Evolutionary conservation across 805 yeast species (phyloP), one percentile per base, ranked within the genome.

Genomic region (Sugiyamaella marilandica): DNA sequence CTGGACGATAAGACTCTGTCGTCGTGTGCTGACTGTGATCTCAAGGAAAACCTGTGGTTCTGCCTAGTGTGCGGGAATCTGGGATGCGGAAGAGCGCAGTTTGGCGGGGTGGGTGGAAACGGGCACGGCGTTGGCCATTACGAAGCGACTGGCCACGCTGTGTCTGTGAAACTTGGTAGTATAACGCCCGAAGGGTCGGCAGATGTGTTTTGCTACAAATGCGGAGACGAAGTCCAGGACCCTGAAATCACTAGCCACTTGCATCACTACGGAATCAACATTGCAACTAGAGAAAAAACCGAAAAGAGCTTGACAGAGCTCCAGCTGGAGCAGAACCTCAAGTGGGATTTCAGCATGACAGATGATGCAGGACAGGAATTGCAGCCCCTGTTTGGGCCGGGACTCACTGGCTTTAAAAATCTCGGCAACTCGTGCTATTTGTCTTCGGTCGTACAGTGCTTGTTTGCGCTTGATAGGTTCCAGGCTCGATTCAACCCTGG

Each of bases 81-180:
- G 10, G 97, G 97, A 3, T 94, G 99, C 71, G 99, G 99, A 5
- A 75, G 99, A 58, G 83, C 83, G 32, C 99, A 94, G 68, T 88
- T 87, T 64, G 99, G 98, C 34, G 92, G 95, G 21, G 81, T 86
- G 10, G 85, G 90, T n/a, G 99, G 99, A 5, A 82, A 92, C 64
- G 83, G 96, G 0, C 99, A 94, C 67, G 98, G 96, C 0, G 71
- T 92, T 54, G 65, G 69, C 0, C 99, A 94, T 69, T 84, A 67
- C 63, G 80, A 84, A 36, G 49, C 63, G 10, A 59, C 79, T 0
- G 74, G 73, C 0, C 99, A 94, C 69, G 80, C 88, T 1, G 81
- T 91, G 14, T 96, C 97, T 0, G 87, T 91, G 7, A 94, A 94
- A 63, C 70, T 94, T 45, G 99, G 99, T 0, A 88, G 96, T 0